These are phyloP conservation scores for Lactarius tabidus DNA, from an alignment of 768 basidiomycete genomes.

Conservation along the genomic window DNA sequence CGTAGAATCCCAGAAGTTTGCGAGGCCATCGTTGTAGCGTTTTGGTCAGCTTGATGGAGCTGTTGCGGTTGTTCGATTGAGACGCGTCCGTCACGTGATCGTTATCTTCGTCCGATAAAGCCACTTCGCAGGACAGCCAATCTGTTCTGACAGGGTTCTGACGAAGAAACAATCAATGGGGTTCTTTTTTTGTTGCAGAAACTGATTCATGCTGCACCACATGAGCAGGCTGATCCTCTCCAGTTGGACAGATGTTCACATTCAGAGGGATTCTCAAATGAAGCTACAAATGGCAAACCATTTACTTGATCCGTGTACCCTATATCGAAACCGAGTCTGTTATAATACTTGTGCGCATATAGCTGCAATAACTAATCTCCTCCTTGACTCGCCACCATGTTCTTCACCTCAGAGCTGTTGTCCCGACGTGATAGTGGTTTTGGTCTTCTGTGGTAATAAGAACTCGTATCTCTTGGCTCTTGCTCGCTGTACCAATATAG, in stretches of 20 bases:
- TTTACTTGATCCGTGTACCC: not conserved
- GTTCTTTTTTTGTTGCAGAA: not conserved
- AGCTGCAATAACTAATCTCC: not conserved
- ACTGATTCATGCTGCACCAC: not conserved
- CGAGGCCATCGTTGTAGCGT: conserved; percentile 17
- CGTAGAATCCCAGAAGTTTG: conserved; percentile 46
- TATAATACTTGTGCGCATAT: conserved; percentile 8
- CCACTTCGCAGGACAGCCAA: too few relatives aligned
- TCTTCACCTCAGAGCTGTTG: conserved; percentile 80
- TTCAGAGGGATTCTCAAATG: not conserved
- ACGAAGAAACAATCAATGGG: not conserved
- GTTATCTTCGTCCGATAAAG: not conserved
- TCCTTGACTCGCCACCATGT: conserved; percentile 46
- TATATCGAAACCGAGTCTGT: conserved; percentile 3
- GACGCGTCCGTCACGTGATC: conserved; percentile 20
- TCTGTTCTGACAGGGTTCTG: not conserved
- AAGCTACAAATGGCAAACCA: not conserved
- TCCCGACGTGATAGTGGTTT: conserved; percentile 82
- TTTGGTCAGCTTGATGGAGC: not conserved
- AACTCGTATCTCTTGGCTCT: not conserved
- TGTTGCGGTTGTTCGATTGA: not conserved
- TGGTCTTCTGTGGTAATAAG: conserved; percentile 72
- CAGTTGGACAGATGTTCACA: not conserved
- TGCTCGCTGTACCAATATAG: conserved; percentile 1
- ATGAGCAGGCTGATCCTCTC: not conserved